Evolutionary conservation across 768 basidiomycete species (phyloP).

Genomic region (Peribolospora baueri): DNA sequence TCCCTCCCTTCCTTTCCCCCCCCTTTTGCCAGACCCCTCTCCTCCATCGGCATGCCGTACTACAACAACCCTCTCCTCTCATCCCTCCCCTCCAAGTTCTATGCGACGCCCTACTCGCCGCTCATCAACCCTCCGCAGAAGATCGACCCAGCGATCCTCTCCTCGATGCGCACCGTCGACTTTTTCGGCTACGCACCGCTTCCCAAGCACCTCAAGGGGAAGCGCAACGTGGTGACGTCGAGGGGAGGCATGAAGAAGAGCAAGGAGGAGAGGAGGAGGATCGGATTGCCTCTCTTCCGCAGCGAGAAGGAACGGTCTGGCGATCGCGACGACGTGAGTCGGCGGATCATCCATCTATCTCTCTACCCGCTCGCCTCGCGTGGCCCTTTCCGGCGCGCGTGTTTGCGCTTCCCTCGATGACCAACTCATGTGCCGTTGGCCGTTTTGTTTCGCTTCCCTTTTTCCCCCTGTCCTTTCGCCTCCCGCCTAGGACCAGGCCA

Average conservation of each 20-base stretch:
- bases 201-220: constrained; percentile 61
- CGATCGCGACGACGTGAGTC: no score
- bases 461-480: neutral
- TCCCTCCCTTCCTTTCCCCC: neutral
- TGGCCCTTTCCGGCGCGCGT: no score
- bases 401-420: no score
- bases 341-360: no score
- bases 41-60: constrained; percentile 64
- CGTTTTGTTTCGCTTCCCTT: no score
- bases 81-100: constrained; percentile 23
- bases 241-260: constrained; percentile 27
- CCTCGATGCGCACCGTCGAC: constrained; percentile 62
- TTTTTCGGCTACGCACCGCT: constrained; percentile 70
- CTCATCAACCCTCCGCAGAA: constrained; percentile 34
- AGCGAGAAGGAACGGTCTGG: constrained; percentile 38
- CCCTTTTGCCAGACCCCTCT: constrained; percentile 40
- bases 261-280: constrained; percentile 24
- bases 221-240: constrained; percentile 47
- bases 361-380: no score
- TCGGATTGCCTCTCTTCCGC: constrained; percentile 34
- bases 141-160: constrained; percentile 54
- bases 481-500: no score
- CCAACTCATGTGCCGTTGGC: no score
- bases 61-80: constrained; percentile 56
- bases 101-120: constrained; percentile 29